Conservation (phyloP, 73 alveolate species). For the Tetrahymena malaccensis region DNA sequence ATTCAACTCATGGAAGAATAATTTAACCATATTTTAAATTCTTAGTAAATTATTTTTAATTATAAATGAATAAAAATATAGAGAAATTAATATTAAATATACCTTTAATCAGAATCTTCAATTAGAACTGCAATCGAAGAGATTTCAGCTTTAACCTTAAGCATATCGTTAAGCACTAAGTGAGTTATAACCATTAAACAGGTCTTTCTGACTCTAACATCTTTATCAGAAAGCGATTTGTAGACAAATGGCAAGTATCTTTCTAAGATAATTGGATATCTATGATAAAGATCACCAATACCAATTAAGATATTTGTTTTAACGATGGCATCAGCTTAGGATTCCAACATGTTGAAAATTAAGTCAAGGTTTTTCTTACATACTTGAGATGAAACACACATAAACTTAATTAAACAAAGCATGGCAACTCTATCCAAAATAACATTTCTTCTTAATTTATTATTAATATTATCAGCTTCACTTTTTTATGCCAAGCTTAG, state of each 20-base stretch:
- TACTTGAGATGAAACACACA: slow-evolving; percentile 70
- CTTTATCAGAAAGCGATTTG: slow-evolving; percentile 53
- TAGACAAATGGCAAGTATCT: slow-evolving; percentile 53
- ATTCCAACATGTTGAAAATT: slow-evolving; percentile 49
- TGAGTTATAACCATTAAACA: slow-evolving; percentile 85
- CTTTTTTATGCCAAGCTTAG: slow-evolving; percentile 1
- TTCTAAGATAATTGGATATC: slow-evolving; percentile 76
- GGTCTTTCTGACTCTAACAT: slow-evolving; percentile 61
- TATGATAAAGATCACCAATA: slow-evolving; percentile 77
- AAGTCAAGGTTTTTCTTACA: slow-evolving; percentile 59
- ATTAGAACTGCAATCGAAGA: slow-evolving; percentile 72
- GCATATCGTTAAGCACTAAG: slow-evolving; percentile 85
- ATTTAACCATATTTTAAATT: slow-evolving; percentile 32
- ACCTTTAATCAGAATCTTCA: slow-evolving; percentile 53
- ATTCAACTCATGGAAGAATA: slow-evolving; percentile 75
- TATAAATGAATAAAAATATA: no score
- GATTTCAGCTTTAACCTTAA: slow-evolving; percentile 81
- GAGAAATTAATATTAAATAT: neutral
- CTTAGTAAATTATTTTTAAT: neutral
- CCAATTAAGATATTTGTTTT: slow-evolving; percentile 69
- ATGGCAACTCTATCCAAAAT: slow-evolving; percentile 68
- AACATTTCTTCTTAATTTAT: slow-evolving; percentile 8
- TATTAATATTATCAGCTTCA: slow-evolving; percentile 21
- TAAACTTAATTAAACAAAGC: slow-evolving; percentile 67
- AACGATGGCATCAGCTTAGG: slow-evolving; percentile 58